Base-by-base conservation (phyloP, 495 filamentous ascomycete genomes). In the Penicillium tannophilum region DNA sequence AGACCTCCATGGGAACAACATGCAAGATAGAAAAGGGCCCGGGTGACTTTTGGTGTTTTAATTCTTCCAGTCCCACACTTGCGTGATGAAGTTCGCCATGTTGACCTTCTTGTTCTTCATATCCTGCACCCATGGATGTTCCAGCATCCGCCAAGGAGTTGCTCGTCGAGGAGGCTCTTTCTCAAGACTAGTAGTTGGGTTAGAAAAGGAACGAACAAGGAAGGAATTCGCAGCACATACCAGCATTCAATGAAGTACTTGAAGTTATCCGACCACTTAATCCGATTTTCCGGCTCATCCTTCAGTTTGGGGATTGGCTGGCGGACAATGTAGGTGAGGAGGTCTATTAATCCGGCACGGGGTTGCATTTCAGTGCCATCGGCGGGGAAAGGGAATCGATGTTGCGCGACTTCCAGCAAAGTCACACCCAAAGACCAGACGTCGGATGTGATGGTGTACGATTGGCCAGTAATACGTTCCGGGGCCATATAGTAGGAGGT, bases 181-280 rank as follows among this genome's bases (percentile, higher is more conserved):
- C 74, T 98, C 94, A 54, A 97, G 84, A 76, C 93, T 97, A 33
- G 11, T 26, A 53, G 23, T 36, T 44, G 17, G 28, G 60, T 57
- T 56, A 59, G 45, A 56, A 33, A 52, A 23, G 20, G 2, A 52
- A 41, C 24, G 52, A 31, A 16, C 44, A 45, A 43, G 24, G 14
- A 6, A 28, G 6, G 3, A 14, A 30, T 17, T 35, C 12, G 17
- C 42, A 9, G 16, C 31, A 90, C 91, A 71, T 87, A 98, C 94
- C 95, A 98, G 86, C 92, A 97, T 74, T 96, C 92, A 72, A 98
- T 97, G 63, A 98, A 98, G 72, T 96, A 97, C 69, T 98, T 98
- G 75, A 98, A 98, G 62, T 87, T 94, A 64, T 92, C 89, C 62
- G 89, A 94, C 94, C 94, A 98, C 68, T 84, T 87, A 64, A 98